Base-by-base conservation (phyloP, 2,329 filamentous ascomycete species). In the Sporothrix phasma region DNA sequence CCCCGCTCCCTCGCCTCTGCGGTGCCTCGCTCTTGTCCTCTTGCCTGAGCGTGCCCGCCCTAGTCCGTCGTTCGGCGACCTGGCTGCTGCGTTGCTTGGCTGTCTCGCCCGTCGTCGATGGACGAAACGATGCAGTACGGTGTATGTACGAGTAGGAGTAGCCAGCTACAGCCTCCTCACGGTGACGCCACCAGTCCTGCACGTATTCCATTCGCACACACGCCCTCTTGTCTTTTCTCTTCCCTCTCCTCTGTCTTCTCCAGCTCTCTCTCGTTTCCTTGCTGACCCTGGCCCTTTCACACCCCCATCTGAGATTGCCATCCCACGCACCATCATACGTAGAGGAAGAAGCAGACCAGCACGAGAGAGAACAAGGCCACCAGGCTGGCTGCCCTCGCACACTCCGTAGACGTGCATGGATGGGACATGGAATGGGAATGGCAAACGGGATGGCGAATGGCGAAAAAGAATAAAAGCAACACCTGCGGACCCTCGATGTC, bases 391-490 rank as follows among this genome's bases (percentile, higher is more conserved):
- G 17, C 22, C 13, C 24, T 59, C 56, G 56, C 56, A 59, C 39
- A 46, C 56, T 43, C 56, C 56, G 59, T 34, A 37, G 29, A 60
- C 8, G 15, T 47, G 31, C 29, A 5, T 19, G 26, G 19, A 39
- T n/a, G n/a, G n/a, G n/a, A n/a, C n/a, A n/a, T n/a, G n/a, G n/a
- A n/a, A n/a, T n/a, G n/a, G n/a, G n/a, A n/a, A n/a, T n/a, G n/a
- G n/a, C n/a, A n/a, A n/a, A n/a, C n/a, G n/a, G n/a, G n/a, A n/a
- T n/a, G n/a, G n/a, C n/a, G n/a, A n/a, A n/a, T 34, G 31, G 13
- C 24, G 22, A 61, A 64, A 64, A 13, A 64, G 47, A 51, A 61
- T 64, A 61, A 64, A 64, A 64, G 47, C 58, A 61, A 51, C 34
- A 26, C 58, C 11, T 3, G 26, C 37, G 31, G 29, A 59, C 58